phyloP scores from a whole-genome alignment of 73 alveolate genomes.

The Paramecium sonneborni region DNA sequence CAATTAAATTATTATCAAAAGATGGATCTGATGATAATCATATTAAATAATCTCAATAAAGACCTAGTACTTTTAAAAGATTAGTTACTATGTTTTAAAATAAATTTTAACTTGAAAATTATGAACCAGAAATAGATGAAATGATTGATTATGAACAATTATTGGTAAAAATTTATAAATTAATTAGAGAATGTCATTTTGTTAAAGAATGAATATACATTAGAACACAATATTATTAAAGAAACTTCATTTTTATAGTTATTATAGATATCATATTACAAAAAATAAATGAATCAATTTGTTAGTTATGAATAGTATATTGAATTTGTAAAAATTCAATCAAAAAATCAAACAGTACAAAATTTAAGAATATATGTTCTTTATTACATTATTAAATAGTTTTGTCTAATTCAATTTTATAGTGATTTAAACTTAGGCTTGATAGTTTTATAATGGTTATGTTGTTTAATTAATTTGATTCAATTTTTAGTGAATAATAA shows the following conservation, averaged over 20 bases:
- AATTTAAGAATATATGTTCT: background rate
- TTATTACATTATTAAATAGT: background rate
- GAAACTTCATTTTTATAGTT: background rate
- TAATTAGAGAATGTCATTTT: slow-evolving; percentile 25
- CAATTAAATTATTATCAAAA: background rate
- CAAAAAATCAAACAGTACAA: background rate
- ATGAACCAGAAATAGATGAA: slow-evolving; percentile 25
- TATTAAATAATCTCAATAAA: background rate
- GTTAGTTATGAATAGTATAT: background rate
- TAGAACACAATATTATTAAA: background rate
- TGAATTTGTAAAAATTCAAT: slow-evolving; percentile 21
- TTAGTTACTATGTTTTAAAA: background rate
- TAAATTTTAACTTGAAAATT: slow-evolving; percentile 27
- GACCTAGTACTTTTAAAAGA: slow-evolving; percentile 7
- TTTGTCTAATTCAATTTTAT: background rate
- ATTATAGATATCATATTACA: background rate
- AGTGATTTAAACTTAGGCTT: background rate
- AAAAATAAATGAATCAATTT: background rate
- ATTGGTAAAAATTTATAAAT: background rate
- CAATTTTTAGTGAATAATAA: background rate
- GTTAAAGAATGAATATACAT: background rate
- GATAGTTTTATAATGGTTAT: background rate
- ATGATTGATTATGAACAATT: slow-evolving; percentile 4
- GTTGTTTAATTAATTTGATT: slow-evolving; percentile 8
- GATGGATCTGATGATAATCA: background rate